These are phyloP conservation scores for Eryngium alpinum DNA, from an alignment of 140 eudicot species.

Conservation along the genomic window DNA sequence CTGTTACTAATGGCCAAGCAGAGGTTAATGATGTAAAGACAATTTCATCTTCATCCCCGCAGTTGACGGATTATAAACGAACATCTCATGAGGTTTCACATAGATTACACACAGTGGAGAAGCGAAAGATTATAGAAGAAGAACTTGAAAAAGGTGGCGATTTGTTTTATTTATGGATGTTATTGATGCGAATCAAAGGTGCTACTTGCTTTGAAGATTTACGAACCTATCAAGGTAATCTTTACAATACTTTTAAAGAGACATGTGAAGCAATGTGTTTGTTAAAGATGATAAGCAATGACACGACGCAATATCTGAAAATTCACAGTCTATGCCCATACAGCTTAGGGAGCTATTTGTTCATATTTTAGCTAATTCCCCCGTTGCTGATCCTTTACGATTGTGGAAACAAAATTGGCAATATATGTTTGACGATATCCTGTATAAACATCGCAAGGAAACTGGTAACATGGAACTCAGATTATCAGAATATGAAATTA, in stretches of 20 bases:
- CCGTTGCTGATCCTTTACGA: neutral
- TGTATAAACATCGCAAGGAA: no score
- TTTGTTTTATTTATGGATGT: neutral
- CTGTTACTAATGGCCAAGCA: neutral
- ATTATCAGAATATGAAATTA: no score
- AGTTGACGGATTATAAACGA: slow-evolving; percentile 1
- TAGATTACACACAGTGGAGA: slow-evolving; percentile 74
- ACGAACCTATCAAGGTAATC: neutral
- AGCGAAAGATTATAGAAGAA: slow-evolving; percentile 69
- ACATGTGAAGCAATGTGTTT: neutral
- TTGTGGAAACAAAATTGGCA: neutral
- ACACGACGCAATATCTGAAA: neutral
- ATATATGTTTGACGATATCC: no score
- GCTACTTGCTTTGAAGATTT: neutral
- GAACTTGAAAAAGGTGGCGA: slow-evolving; percentile 55
- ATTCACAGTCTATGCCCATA: neutral
- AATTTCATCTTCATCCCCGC: neutral
- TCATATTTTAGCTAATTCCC: no score
- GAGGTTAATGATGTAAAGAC: slow-evolving; percentile 9
- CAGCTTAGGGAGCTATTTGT: neutral
- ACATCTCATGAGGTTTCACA: slow-evolving; percentile 15
- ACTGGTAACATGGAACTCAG: no score
- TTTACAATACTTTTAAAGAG: neutral
- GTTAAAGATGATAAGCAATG: no score
- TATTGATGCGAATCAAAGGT: no score